Evolutionary conservation across 441 rosid genomes (phyloP).

Genomic region (Rhodomyrtus psidioides): DNA sequence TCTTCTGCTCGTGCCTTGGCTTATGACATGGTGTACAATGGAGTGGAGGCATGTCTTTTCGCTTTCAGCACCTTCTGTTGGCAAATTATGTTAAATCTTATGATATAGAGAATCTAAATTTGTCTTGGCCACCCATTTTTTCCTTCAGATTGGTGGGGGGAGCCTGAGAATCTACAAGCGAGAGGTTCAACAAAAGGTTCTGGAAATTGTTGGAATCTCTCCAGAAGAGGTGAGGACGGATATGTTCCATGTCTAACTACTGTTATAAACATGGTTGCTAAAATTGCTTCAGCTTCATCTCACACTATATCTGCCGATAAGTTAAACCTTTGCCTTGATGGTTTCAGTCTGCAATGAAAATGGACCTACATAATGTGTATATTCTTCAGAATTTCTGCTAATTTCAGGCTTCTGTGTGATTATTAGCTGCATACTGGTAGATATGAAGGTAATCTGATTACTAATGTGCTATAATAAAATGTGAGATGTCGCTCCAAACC

Average conservation of each 20-base stretch:
- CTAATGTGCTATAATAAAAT: not conserved
- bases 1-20: constrained; percentile 92
- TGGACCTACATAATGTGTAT: not conserved
- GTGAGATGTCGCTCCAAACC: not conserved
- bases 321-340: not conserved
- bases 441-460: not conserved
- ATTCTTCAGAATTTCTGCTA: not conserved
- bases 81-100: not conserved
- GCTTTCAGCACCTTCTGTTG: not conserved
- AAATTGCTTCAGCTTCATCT: not conserved
- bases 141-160: constrained; percentile 89
- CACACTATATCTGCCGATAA: not conserved
- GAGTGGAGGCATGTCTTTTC: constrained; percentile 62
- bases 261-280: not conserved
- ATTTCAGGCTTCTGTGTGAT: not conserved
- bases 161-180: constrained; percentile 92
- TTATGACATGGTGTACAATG: constrained; percentile 97
- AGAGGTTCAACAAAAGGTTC: constrained; percentile 77
- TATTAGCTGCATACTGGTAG: not conserved
- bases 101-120: not conserved
- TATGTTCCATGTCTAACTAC: not conserved
- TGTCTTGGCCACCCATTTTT: not conserved
- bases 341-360: not conserved
- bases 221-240: constrained; percentile 50
- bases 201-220: constrained; percentile 77